These are phyloP conservation scores for Candida anglica DNA, from an alignment of 805 yeast genomes.

Conservation along the genomic window DNA sequence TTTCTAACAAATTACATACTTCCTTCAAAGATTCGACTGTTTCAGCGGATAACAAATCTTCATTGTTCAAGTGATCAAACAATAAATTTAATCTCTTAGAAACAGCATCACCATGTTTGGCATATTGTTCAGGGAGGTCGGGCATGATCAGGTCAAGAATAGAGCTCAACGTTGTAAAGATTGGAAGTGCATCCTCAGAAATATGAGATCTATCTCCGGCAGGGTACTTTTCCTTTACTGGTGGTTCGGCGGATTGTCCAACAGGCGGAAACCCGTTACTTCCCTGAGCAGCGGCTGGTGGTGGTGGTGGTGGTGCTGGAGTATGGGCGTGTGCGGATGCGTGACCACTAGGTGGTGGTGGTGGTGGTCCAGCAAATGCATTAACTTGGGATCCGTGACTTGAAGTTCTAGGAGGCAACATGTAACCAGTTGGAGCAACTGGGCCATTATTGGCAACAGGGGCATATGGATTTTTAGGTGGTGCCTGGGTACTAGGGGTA, in stretches of 20 bases:
- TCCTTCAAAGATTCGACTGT: conserved; percentile 50
- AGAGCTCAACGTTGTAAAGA: conserved; percentile 51
- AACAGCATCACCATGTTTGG: conserved; percentile 73
- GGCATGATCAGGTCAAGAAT: conserved; percentile 66
- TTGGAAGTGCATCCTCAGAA: conserved; percentile 52
- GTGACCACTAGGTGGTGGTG: conserved; percentile 10
- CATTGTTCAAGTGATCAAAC: conserved; percentile 73
- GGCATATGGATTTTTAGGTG: conserved; percentile 23
- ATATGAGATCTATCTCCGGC: conserved; percentile 68
- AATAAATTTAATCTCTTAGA: conserved; percentile 76
- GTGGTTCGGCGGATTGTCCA: conserved; percentile 15
- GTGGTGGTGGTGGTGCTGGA: conserved; percentile 21
- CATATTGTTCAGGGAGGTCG: conserved; percentile 66
- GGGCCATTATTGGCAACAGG: conserved; percentile 10
- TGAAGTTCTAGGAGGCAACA: too few relatives aligned
- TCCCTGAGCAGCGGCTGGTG: conserved; percentile 28
- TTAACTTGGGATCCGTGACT: too few relatives aligned
- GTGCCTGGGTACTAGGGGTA: conserved; percentile 7
- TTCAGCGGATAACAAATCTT: conserved; percentile 57
- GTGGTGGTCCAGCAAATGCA: too few relatives aligned
- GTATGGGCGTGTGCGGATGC: conserved; percentile 1
- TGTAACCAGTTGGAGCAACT: conserved; percentile 1
- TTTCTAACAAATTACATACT: conserved; percentile 47
- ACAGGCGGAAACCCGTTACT: conserved; percentile 25
- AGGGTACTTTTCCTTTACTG: conserved; percentile 37